phyloP scores from a whole-genome alignment of 257 asterid species.

The Ballota nigra region DNA sequence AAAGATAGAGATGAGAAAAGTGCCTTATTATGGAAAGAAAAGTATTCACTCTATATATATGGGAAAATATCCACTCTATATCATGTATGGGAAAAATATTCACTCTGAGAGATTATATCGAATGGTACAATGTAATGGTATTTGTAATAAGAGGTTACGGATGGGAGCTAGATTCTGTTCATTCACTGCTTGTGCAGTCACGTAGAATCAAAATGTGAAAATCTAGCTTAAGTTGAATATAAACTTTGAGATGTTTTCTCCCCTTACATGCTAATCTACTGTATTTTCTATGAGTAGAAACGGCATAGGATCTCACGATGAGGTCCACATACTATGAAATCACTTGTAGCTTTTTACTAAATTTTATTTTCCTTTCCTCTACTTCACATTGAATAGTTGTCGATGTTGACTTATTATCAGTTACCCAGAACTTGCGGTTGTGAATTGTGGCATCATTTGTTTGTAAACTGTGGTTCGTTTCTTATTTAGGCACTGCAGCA shows the following conservation, averaged over 20 bases:
- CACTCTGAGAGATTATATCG: background rate
- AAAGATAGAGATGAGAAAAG: background rate
- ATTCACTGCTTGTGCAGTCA: too few species aligned
- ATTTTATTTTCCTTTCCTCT: background rate
- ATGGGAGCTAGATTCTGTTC: too few species aligned
- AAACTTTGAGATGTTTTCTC: too few species aligned
- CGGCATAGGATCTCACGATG: too few species aligned
- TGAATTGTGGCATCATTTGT: background rate
- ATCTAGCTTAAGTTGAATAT: too few species aligned
- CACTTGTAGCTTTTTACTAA: too few species aligned
- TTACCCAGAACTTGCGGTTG: background rate
- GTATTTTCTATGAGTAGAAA: too few species aligned
- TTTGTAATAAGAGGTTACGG: too few species aligned
- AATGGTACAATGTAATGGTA: background rate
- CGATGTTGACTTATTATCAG: background rate
- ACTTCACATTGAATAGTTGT: background rate
- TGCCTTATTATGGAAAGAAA: background rate
- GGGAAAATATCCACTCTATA: background rate
- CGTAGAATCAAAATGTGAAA: too few species aligned
- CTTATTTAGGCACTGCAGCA: slow-evolving; percentile 63
- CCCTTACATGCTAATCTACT: too few species aligned
- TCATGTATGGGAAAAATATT: background rate
- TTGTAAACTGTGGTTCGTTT: background rate
- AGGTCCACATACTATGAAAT: too few species aligned
- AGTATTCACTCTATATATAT: background rate